Percentiles rank a stretch among this genome's conserved stretches.
These are phyloP conservation scores for Puccinia coronata DNA, from an alignment of 1,284 basidiomycete genomes.

Conservation along the genomic window DNA sequence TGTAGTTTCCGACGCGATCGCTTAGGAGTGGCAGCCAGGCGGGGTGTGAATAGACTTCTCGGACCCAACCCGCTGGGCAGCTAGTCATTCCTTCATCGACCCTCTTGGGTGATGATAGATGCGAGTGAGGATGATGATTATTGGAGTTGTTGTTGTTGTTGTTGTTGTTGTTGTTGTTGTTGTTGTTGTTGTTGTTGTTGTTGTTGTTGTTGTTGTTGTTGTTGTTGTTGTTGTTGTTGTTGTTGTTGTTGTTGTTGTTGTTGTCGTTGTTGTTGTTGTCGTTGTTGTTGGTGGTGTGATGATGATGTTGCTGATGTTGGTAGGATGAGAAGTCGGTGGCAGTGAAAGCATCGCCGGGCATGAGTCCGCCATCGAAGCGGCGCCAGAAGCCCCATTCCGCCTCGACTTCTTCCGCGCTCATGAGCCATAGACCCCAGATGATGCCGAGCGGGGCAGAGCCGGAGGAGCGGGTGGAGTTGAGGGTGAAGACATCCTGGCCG, in stretches of 20 bases:
- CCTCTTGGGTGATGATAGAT: conserved; percentile 62
- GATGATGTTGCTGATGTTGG: conserved; percentile 26
- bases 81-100: conserved; percentile 70
- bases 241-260: too few species aligned
- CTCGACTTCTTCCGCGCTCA: conserved; percentile 77
- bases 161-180: too few species aligned
- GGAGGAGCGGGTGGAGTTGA: conserved; percentile 44
- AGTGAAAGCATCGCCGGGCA: conserved; percentile 61
- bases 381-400: conserved; percentile 94
- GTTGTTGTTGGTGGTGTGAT: neutral
- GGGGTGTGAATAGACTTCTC: conserved; percentile 82
- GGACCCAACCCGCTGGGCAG: conserved; percentile 87
- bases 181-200: too few species aligned
- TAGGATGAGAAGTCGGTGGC: conserved; percentile 27
- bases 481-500: conserved; percentile 55
- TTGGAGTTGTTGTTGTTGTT: too few species aligned
- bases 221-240: too few species aligned
- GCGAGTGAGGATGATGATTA: too few species aligned
- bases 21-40: conserved; percentile 95
- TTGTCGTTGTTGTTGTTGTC: too few species aligned
- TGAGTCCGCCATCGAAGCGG: conserved; percentile 69
- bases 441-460: conserved; percentile 52
- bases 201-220: too few species aligned
- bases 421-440: conserved; percentile 56
- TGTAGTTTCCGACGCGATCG: conserved; percentile 93